Base-by-base conservation (phyloP, 768 basidiomycete genomes). In the Stropharia rugosoannulata region DNA sequence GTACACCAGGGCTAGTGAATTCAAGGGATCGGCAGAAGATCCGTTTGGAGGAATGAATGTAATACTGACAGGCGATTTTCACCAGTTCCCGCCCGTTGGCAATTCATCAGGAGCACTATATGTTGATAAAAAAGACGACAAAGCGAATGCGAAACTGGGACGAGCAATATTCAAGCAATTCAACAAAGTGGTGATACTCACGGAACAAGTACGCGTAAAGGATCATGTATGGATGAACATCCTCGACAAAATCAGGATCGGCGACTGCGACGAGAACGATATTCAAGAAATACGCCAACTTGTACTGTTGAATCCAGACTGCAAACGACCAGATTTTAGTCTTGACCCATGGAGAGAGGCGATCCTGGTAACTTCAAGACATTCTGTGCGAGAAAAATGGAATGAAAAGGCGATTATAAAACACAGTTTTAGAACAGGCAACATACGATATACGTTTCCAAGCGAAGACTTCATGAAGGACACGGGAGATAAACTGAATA, bases 71-170 rank as follows among this genome's bases (percentile, higher is more conserved):
- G 78, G 79, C 0, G 75, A 79, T 47, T 69, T 78, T 12, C 76
- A 80, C 51, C 79, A 78, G 60, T 79, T 80, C 57, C 78, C 76
- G 2, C 77, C 75, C 0, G 76, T 80, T 0, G 62, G 50, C 4
- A 49, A 58, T 59, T 29, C 68, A 52, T 51, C 9, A 1, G 18
- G 22, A 5, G 68, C 66, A 15, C 54, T 69, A 9, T 63, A 73
- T 6, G 72, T 48, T 0, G 35, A 55, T 3, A 50, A 38, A 6
- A 55, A 64, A 3, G 15, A 27, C 0, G 58, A 59, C 43, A 27
- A 49, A 45, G 9, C 46, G 6, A 9, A 16, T 22, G 18, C 44
- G 29, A 18, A 50, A 11, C 25, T 70, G 2, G 70, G 75, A 1
- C 38, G 62, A 4, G 19, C 42, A 4, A 36, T 74, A 0, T 75